Percentiles rank a stretch among this genome's conserved stretches.
phyloP scores from a whole-genome alignment of 345 rosid genomes.

The Streptanthus diversifolius region DNA sequence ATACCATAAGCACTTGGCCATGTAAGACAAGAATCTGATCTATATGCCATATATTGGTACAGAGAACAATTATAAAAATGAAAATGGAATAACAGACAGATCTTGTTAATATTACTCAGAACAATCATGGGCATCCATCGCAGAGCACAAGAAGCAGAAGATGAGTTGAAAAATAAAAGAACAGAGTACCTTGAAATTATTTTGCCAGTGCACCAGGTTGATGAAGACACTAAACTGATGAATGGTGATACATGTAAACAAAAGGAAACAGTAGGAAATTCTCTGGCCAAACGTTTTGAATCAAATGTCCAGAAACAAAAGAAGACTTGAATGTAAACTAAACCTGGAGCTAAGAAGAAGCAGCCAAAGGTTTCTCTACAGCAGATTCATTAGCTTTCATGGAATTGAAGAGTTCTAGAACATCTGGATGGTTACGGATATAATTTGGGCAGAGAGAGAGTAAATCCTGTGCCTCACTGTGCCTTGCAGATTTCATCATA shows the following conservation, averaged over 20 bases:
- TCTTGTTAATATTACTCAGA: not conserved
- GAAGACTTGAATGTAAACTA: conserved; percentile 10
- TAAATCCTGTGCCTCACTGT: conserved; percentile 65
- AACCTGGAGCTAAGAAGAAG: conserved; percentile 28
- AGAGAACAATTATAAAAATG: not conserved
- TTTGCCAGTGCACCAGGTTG: conserved; percentile 30
- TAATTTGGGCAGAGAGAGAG: conserved; percentile 59
- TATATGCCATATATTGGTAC: not conserved
- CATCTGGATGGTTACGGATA: conserved; percentile 74
- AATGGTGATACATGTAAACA: conserved; percentile 26
- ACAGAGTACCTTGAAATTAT: conserved; percentile 24
- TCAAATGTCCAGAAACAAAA: conserved; percentile 12
- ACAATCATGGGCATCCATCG: not conserved
- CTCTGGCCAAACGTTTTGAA: not conserved
- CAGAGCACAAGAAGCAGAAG: conserved; percentile 2
- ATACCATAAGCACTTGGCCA: conserved; percentile 2
- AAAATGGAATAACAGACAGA: not conserved
- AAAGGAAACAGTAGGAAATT: not conserved
- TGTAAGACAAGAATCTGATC: conserved; percentile 7
- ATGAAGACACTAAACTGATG: conserved; percentile 21
- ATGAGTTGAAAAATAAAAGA: not conserved
- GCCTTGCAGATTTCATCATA: conserved; percentile 60
- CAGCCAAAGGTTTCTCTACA: conserved; percentile 24
- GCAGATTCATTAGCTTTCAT: conserved; percentile 37
- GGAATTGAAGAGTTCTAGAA: conserved; percentile 67